Evolutionary conservation across 1,284 basidiomycete genomes (phyloP).

Genomic region (Acaromyces ingoldii): DNA sequence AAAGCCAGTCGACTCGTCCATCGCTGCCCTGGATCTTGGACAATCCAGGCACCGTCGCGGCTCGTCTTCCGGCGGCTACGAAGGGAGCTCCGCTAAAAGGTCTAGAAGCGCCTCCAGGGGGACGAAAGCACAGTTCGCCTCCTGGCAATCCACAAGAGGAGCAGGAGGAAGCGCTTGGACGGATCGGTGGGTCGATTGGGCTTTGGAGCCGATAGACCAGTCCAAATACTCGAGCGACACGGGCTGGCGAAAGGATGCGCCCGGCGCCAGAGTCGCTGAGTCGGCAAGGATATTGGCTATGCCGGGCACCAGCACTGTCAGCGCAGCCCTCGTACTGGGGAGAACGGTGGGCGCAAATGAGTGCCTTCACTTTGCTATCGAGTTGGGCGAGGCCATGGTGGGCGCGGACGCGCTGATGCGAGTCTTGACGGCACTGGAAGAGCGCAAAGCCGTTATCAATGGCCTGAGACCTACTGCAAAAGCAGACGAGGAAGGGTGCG

Average conservation of each 20-base stretch:
- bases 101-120: slow-evolving; percentile 19
- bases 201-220: slow-evolving; percentile 26
- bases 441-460: slow-evolving; percentile 17
- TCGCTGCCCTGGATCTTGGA: too few relatives aligned
- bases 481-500: slow-evolving; percentile 7
- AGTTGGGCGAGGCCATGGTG: slow-evolving; percentile 17
- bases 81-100: too few relatives aligned
- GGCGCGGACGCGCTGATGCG: slow-evolving; percentile 29
- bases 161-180: slow-evolving; percentile 27
- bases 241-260: slow-evolving; percentile 18
- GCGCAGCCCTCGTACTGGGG: slow-evolving; percentile 24
- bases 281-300: slow-evolving; percentile 21
- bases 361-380: slow-evolving; percentile 20
- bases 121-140: slow-evolving; percentile 8
- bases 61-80: too few relatives aligned
- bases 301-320: slow-evolving; percentile 19
- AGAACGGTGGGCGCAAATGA: slow-evolving; percentile 20
- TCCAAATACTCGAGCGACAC: slow-evolving; percentile 33
- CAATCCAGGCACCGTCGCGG: too few relatives aligned
- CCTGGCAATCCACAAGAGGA: too few relatives aligned
- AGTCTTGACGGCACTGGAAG: slow-evolving; percentile 18
- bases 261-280: slow-evolving; percentile 6
- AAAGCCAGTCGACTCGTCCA: too few relatives aligned
- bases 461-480: slow-evolving; percentile 16
- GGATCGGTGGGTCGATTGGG: slow-evolving; percentile 42